phyloP scores from a whole-genome alignment of 163 green algal species.

The Dunaliella salina region DNA sequence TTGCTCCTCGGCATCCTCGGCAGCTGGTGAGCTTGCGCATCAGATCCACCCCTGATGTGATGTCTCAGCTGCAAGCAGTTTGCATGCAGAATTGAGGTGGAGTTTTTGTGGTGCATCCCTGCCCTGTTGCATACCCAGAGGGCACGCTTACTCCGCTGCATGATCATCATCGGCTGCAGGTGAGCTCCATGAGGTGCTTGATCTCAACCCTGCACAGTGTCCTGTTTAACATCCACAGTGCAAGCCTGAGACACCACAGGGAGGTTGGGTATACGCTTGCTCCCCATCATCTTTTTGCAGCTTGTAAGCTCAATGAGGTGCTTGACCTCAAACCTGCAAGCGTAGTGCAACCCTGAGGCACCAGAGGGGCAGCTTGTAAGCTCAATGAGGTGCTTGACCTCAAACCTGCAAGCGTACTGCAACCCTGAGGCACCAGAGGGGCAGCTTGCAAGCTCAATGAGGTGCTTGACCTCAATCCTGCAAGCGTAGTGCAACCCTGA shows the following conservation, averaged over 20 bases:
- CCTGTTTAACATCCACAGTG: no score
- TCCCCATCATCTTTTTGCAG: no score
- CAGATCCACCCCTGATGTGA: no score
- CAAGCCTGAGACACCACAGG: no score
- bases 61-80: neutral
- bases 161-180: neutral
- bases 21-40: constrained; percentile 24
- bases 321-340: no score
- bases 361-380: neutral
- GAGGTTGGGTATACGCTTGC: no score
- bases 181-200: neutral
- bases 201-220: no score
- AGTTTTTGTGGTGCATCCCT: neutral
- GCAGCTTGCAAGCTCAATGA: neutral
- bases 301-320: neutral
- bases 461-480: no score
- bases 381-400: neutral
- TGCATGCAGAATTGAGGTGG: neutral
- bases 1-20: constrained; percentile 46
- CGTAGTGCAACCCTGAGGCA: no score
- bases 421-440: no score
- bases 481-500: no score
- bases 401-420: no score
- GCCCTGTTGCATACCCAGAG: neutral
- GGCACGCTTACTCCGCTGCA: neutral